These are phyloP conservation scores for Uromyces viciae-fabae DNA, from an alignment of 1,284 basidiomycete species.

Conservation along the genomic window DNA sequence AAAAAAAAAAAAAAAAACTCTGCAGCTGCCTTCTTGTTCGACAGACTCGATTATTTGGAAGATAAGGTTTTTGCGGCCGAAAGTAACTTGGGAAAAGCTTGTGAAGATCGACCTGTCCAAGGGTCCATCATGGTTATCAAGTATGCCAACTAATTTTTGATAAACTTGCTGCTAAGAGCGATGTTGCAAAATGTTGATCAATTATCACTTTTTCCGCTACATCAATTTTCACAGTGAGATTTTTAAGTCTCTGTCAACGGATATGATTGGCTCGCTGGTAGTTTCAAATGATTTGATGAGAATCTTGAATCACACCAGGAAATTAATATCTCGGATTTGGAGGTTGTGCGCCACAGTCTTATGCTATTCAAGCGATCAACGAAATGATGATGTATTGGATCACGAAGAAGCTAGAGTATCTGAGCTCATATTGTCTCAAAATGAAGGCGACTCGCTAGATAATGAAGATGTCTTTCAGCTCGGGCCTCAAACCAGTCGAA, in stretches of 20 bases:
- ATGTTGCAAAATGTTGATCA: neutral
- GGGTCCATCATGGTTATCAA: conserved; percentile 35
- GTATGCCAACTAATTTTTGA: neutral
- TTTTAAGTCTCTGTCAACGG: conserved; percentile 18
- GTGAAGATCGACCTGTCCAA: conserved; percentile 20
- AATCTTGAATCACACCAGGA: conserved; percentile 16
- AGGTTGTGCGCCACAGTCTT: conserved; percentile 16
- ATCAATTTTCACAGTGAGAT: neutral
- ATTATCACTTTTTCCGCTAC: neutral
- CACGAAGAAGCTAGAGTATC: conserved; percentile 38
- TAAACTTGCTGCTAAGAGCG: neutral
- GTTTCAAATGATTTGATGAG: conserved; percentile 13
- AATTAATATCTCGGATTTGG: conserved; percentile 24
- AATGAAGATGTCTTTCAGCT: neutral
- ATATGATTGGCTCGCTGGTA: conserved; percentile 33
- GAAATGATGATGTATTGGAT: conserved; percentile 15
- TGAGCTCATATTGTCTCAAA: conserved; percentile 4
- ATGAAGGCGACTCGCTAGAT: conserved; percentile 8
- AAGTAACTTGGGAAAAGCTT: conserved; percentile 13
- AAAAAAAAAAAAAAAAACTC: no score
- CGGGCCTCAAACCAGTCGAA: neutral
- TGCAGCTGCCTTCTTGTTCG: conserved; percentile 27
- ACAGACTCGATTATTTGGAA: conserved; percentile 31
- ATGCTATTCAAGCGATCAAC: conserved; percentile 8
- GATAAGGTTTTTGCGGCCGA: conserved; percentile 23